phyloP scores from a whole-genome alignment of 2,329 filamentous ascomycete genomes.

The Didymella lethalis region DNA sequence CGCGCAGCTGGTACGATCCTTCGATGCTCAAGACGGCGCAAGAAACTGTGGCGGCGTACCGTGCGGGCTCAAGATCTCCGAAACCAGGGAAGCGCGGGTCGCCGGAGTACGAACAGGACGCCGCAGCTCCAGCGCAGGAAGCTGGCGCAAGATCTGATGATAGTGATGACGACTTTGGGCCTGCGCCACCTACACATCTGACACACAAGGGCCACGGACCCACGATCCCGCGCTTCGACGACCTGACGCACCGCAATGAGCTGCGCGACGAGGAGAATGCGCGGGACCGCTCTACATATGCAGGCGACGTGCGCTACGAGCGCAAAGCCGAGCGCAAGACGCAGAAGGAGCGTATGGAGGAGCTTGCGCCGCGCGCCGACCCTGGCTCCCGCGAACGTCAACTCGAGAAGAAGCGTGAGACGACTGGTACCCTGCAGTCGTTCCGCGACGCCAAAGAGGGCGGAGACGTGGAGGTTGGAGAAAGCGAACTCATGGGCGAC shows the following conservation, averaged over 20 bases:
- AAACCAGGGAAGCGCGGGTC: slow-evolving; percentile 30
- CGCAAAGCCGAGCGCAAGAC: slow-evolving; percentile 70
- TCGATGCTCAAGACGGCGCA: slow-evolving; percentile 67
- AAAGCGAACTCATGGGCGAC: slow-evolving; percentile 80
- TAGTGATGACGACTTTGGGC: slow-evolving; percentile 59
- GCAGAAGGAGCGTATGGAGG: slow-evolving; percentile 78
- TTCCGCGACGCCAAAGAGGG: slow-evolving; percentile 74
- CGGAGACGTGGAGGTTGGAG: slow-evolving; percentile 70
- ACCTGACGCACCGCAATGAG: slow-evolving; percentile 72
- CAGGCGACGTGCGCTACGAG: slow-evolving; percentile 65
- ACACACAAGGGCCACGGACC: slow-evolving; percentile 56
- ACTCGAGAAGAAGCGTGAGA: slow-evolving; percentile 82
- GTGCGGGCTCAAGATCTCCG: slow-evolving; percentile 20
- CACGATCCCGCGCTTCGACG: slow-evolving; percentile 73
- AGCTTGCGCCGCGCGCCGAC: slow-evolving; percentile 82
- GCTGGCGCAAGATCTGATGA: slow-evolving; percentile 15
- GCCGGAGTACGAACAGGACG: slow-evolving; percentile 25
- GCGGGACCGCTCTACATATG: slow-evolving; percentile 56
- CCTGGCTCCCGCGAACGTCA: slow-evolving; percentile 81
- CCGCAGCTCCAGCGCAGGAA: slow-evolving; percentile 1
- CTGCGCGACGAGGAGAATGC: slow-evolving; percentile 63
- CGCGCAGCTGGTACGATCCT: slow-evolving; percentile 93
- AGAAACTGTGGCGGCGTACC: slow-evolving; percentile 39
- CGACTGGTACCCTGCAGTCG: slow-evolving; percentile 74
- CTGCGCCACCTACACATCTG: slow-evolving; percentile 57